Base-by-base conservation (phyloP, 2,329 filamentous ascomycete species). In the Dactylellina drechsleri region DNA sequence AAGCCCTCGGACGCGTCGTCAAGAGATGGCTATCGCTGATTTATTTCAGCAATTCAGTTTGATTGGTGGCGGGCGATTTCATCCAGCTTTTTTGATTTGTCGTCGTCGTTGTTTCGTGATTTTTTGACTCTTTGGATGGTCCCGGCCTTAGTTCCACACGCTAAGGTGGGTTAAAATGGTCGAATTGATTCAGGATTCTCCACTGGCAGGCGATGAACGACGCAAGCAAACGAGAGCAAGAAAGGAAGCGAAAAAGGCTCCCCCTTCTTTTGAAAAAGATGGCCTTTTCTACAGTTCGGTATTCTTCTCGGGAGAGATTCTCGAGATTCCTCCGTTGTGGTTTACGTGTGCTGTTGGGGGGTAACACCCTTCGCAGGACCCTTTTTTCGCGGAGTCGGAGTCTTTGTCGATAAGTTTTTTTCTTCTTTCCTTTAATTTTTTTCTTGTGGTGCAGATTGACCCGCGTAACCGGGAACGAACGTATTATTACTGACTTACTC, bases 1-100 rank as follows among this genome's bases (percentile, higher is more conserved):
- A 45, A 56, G 71, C 59, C 54, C 59, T 62, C 53, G 45, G 64
- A 75, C 71, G 71, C 71, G 71, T 75, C 71, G 64, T 64, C 59
- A 64, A 36, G 1, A 36, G 64, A 68, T 57, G 36, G 40, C 41
- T 56, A 36, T 75, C 52, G 54, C 53, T 66, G 71, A 47, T 58
- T 36, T 36, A 36, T 36, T 8, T 10, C 31, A 2, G 10, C 31
- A 36, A 10, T 36, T 36, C 31, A 7, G 10, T 7, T 36, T 10
- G 31, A 36, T 36, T 36, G 31, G 31, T 36, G 31, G 31, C 31
- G 31, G 31, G 6, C 31, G 5, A 36, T 36, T 36, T 36, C 31
- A 36, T 36, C 31, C 31, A 10, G 31, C 31, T 36, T 10, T 36
- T 36, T 36, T 23, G 41, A 57, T 66, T 66, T 58, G 57, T 58